These are phyloP conservation scores for Blepharisma stoltei DNA, from an alignment of 73 alveolate genomes.

Conservation along the genomic window DNA sequence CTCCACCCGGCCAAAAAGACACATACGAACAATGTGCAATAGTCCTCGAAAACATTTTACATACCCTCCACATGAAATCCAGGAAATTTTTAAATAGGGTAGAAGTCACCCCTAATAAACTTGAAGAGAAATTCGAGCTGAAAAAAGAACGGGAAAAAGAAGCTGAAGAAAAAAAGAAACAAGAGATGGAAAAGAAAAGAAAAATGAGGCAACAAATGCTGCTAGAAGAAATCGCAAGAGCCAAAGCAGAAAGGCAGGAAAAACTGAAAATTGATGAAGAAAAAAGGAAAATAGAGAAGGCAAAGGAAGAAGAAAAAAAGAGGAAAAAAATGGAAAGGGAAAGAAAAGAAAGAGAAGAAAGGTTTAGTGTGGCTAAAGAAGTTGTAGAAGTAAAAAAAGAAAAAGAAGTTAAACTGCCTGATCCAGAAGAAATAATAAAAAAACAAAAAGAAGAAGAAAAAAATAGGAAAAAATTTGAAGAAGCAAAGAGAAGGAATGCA, in stretches of 20 bases:
- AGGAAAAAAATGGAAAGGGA: background rate
- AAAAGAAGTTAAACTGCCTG: background rate
- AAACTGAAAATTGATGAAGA: constrained; percentile 10
- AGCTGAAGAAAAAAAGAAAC: constrained; percentile 18
- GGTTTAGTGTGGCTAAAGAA: background rate
- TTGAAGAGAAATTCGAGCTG: background rate
- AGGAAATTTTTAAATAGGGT: background rate
- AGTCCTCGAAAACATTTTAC: constrained; percentile 2
- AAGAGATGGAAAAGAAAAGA: constrained; percentile 5
- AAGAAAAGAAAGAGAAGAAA: constrained; percentile 12
- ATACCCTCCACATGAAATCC: background rate
- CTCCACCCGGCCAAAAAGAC: background rate
- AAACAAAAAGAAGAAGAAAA: constrained; percentile 16
- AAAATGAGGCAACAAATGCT: background rate
- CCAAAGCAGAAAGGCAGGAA: constrained; percentile 8
- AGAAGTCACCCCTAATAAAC: background rate
- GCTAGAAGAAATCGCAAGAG: background rate
- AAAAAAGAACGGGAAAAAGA: background rate
- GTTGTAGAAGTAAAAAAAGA: background rate
- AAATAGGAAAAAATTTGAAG: background rate
- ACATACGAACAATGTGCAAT: background rate
- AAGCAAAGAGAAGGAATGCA: background rate
- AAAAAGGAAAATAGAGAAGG: background rate
- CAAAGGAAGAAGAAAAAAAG: background rate
- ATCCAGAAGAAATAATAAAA: background rate